Evolutionary conservation across 1,139 yeast species (phyloP).

Genomic region (Nakaseomyces kungkrabaensis): DNA sequence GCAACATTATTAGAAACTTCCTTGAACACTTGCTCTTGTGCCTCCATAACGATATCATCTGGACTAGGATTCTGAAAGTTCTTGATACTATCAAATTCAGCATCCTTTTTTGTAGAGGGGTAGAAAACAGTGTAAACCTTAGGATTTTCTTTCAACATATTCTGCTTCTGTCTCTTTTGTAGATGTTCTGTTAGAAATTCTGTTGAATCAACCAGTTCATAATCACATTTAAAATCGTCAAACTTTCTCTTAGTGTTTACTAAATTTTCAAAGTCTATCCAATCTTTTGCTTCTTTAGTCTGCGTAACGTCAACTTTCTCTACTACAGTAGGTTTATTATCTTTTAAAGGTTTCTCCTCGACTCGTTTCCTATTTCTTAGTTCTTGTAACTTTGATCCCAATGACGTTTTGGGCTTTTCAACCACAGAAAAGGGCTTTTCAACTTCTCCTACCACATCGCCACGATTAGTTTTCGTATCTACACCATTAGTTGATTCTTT

Average conservation of each 20-base stretch:
- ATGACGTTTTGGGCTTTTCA: background rate
- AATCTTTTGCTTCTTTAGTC: background rate
- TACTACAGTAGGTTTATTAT: background rate
- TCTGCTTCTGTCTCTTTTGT: background rate
- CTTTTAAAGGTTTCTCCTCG: background rate
- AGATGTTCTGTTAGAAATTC: background rate
- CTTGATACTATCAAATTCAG: conserved; percentile 35
- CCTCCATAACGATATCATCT: conserved; percentile 59
- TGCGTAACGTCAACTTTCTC: background rate
- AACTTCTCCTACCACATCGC: background rate
- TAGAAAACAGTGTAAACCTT: conserved; percentile 14
- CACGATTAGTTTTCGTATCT: background rate
- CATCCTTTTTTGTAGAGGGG: conserved; percentile 15
- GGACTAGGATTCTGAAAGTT: conserved; percentile 73
- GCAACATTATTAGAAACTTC: background rate
- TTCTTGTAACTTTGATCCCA: background rate
- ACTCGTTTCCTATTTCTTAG: background rate
- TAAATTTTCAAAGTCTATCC: background rate
- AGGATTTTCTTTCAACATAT: background rate
- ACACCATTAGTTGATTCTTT: background rate
- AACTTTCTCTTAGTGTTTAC: background rate
- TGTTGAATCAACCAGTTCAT: background rate
- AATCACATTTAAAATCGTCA: background rate
- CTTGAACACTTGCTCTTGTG: conserved; percentile 45
- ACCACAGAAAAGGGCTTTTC: background rate